phyloP scores from a whole-genome alignment of 2,329 filamentous ascomycete genomes.

The Alternaria postmessia region DNA sequence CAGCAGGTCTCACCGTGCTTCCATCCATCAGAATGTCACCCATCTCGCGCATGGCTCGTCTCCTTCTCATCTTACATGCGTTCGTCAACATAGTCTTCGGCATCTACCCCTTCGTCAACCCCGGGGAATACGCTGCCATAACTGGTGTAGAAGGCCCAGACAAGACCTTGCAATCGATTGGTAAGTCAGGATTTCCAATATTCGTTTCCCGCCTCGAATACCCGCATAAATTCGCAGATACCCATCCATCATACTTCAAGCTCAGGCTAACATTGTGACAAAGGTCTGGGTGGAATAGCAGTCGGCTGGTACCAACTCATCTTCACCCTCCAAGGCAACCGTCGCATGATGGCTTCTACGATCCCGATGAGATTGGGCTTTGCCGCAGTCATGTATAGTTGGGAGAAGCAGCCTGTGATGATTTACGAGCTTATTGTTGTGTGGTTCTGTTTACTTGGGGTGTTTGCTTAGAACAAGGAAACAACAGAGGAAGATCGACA shows the following conservation, averaged over 20 bases:
- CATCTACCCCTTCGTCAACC: conserved; percentile 13
- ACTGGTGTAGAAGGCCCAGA: conserved; percentile 5
- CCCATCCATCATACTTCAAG: not conserved
- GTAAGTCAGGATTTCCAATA: not conserved
- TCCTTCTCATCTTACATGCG: conserved; percentile 18
- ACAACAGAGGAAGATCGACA: not conserved
- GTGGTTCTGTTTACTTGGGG: conserved; percentile 9
- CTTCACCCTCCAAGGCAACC: conserved; percentile 17
- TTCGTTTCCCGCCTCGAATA: not conserved
- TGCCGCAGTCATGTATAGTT: conserved; percentile 5
- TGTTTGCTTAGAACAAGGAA: not conserved
- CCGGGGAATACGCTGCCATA: conserved; percentile 1
- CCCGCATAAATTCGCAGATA: not conserved
- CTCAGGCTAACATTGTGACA: not conserved
- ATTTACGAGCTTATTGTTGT: conserved; percentile 8
- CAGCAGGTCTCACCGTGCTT: not conserved
- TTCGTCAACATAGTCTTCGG: conserved; percentile 23
- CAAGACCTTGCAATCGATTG: conserved; percentile 6
- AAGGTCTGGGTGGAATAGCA: conserved; percentile 21
- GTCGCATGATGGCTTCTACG: conserved; percentile 13
- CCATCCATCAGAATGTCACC: conserved; percentile 6
- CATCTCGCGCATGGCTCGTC: conserved; percentile 14
- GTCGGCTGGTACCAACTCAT: conserved; percentile 26
- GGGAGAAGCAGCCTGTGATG: conserved; percentile 11
- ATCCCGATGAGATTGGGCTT: conserved; percentile 14